A percentile compares a stretch with the other conserved stretches of the same genome.
Evolutionary conservation across 108 stramenopile species (phyloP).

Genomic region (Cyclotella kingstonii): DNA sequence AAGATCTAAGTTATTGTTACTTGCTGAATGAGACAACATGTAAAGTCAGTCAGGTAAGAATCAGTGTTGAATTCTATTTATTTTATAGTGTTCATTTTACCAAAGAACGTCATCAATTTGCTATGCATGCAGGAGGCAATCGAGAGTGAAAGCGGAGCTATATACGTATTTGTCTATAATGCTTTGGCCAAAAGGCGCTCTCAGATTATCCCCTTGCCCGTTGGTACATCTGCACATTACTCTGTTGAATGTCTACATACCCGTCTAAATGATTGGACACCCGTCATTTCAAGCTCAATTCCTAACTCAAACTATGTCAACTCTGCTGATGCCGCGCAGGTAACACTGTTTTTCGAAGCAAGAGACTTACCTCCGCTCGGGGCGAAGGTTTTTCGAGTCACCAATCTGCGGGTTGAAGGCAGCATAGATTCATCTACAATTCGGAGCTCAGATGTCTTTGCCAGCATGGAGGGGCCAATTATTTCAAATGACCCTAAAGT

Average conservation of each 20-base stretch:
- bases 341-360: conserved; percentile 38
- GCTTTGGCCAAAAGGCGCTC: conserved; percentile 54
- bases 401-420: not conserved
- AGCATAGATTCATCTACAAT: not conserved
- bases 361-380: conserved; percentile 45
- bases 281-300: conserved; percentile 13
- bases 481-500: no score
- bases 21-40: conserved; percentile 87
- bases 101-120: no score
- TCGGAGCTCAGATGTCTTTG: no score
- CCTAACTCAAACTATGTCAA: conserved; percentile 38
- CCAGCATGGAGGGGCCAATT: no score
- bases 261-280: conserved; percentile 13
- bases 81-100: no score
- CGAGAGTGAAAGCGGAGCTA: conserved; percentile 10
- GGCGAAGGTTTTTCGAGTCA: conserved; percentile 39
- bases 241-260: conserved; percentile 26
- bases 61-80: not conserved
- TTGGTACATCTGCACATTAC: conserved; percentile 39
- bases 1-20: conserved; percentile 63
- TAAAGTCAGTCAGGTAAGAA: conserved; percentile 50
- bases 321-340: conserved; percentile 15
- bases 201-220: conserved; percentile 67
- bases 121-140: conserved; percentile 13
- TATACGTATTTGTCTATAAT: conserved; percentile 86